Evolutionary conservation across 164 flowering plant species (phyloP).

Genomic region (Aristolochia fimbriata): DNA sequence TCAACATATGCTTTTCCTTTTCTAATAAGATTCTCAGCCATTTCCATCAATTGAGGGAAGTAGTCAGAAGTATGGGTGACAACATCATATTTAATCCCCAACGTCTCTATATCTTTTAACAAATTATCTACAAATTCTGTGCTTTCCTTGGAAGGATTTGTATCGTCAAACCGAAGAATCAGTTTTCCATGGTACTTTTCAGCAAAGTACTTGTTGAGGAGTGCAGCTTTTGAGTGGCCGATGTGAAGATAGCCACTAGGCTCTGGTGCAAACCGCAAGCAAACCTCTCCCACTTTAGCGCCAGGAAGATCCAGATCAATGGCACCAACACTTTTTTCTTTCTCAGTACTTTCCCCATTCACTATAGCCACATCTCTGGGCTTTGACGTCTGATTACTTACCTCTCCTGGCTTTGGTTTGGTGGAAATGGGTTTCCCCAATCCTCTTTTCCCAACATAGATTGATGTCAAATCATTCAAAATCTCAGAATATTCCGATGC

Average conservation of each 20-base stretch:
- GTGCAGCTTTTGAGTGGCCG: constrained; percentile 93
- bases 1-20: constrained; percentile 89
- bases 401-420: constrained; percentile 35
- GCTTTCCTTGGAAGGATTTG: constrained; percentile 90
- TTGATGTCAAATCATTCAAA: constrained; percentile 36
- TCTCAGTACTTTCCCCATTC: constrained; percentile 31
- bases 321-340: constrained; percentile 31
- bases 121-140: constrained; percentile 91
- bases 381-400: constrained; percentile 17
- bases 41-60: constrained; percentile 73
- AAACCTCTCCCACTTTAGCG: constrained; percentile 79
- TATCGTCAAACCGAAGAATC: constrained; percentile 89
- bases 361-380: constrained; percentile 3
- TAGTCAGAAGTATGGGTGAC: constrained; percentile 89
- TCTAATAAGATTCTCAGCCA: constrained; percentile 72
- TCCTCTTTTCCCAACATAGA: constrained; percentile 57
- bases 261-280: constrained; percentile 91
- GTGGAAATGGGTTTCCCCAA: constrained; percentile 34
- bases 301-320: constrained; percentile 81
- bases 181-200: constrained; percentile 61
- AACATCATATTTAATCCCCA: constrained; percentile 58
- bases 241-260: constrained; percentile 99
- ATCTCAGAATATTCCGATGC: constrained; percentile 32
- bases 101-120: constrained; percentile 70
- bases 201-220: constrained; percentile 84